Conservation (phyloP, 192 early-diverging fungal genomes). For the Gaertneriomyces semiglobifer region DNA sequence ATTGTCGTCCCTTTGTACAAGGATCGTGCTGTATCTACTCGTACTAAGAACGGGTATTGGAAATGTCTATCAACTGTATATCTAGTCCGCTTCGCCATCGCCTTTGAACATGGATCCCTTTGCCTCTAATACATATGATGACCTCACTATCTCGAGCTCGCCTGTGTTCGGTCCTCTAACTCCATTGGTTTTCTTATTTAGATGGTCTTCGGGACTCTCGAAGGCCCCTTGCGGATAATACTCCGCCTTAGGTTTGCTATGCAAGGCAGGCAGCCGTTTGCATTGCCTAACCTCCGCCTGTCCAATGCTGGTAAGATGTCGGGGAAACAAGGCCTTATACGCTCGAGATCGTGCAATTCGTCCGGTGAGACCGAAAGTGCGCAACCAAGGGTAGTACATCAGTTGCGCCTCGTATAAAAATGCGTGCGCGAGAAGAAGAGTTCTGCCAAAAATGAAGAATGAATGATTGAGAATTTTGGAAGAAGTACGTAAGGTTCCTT, state of each 20-base stretch:
- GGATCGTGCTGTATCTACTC: too few relatives aligned
- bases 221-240: not conserved
- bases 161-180: too few relatives aligned
- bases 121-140: too few relatives aligned
- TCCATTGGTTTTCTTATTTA: too few relatives aligned
- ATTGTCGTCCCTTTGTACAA: too few relatives aligned
- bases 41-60: too few relatives aligned
- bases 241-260: not conserved
- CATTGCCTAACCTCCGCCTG: not conserved
- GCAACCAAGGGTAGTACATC: constrained; percentile 9
- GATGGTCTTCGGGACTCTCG: too few relatives aligned
- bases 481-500: not conserved
- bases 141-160: too few relatives aligned
- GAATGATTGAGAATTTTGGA: not conserved
- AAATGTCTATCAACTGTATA: too few relatives aligned
- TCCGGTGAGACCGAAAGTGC: not conserved
- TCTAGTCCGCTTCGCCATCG: too few relatives aligned
- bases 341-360: not conserved
- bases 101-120: too few relatives aligned
- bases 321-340: constrained; percentile 13
- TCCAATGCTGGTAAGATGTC: constrained; percentile 12
- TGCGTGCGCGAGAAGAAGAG: not conserved
- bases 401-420: constrained; percentile 27
- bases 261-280: constrained; percentile 5
- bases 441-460: constrained; percentile 7